Base-by-base conservation (phyloP, 768 basidiomycete genomes). In the Hirschioporus abietinus region DNA sequence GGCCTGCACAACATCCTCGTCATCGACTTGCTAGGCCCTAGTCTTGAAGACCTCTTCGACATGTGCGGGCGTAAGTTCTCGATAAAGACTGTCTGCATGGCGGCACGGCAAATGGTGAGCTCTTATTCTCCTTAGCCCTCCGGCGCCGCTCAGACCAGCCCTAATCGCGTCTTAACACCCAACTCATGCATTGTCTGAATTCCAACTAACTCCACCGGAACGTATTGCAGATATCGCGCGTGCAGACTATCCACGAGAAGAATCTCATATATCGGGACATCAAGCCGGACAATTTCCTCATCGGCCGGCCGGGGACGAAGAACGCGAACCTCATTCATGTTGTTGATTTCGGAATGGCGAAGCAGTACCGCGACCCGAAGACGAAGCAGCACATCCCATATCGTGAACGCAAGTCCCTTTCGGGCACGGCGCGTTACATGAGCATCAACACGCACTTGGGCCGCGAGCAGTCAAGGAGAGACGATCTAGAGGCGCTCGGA, bases 341-440 rank as follows among this genome's bases (percentile, higher is more conserved):
- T 63, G 96, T 99, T 66, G 97, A 99, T 77, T 99, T 99, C 75
- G 97, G 97, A 59, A 99, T 99, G 97, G 97, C 97, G 27, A 99
- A 99, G 79, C 96, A 99, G 78, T 99, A 98, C 75, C 91, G 97
- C 65, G 97, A 99, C 77, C 97, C 97, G 12, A 99, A 96, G 82
- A 96, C 96, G 68, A 97, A 97, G 78, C 96, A 99, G 77, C 97
- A 99, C 77, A 99, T 99, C 68, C 97, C 97, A 64, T 99, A 99
- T 78, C 87, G 97, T 68, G 97, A 99, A 81, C 86, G 96, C 72
- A 99, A 99, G 84, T 95, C 92, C 76, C 81, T 99, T 65, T 93
- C 91, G 72, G 97, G 97, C 18, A 99, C 97, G 18, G 97, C 97
- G 42, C 89, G 97, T 62, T 99, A 99, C 83, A 99, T 99, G 97